Base-by-base conservation (phyloP, 2,329 filamentous ascomycete species). In the Byssoonygena ceratinophila region DNA sequence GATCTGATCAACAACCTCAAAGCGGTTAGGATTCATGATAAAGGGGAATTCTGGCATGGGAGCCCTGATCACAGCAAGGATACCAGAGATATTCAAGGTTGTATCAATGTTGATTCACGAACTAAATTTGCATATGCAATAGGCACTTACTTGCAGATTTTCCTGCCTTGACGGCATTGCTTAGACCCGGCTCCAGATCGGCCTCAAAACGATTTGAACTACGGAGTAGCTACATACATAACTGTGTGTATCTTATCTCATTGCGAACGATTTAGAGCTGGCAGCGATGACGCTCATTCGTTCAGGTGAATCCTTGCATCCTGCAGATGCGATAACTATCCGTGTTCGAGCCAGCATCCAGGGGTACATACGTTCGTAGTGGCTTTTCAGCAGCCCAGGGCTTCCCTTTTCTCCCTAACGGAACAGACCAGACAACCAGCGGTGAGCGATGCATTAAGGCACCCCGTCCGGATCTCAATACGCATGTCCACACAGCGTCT, bases 301-400 rank as follows among this genome's bases (percentile, higher is more conserved):
- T 16, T 44, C 27, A 44, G 18, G 16, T 29, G 16, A 11, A 51
- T 51, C 49, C 39, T 29, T 51, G 40, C 49, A 51, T 44, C 49
- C 34, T 44, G 49, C 49, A 51, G 27, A 22, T 45, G 40, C 7
- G 29, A 44, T 29, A n/a, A n/a, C n/a, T n/a, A 51, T 44, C 49
- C 49, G 45, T 51, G 49, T 18, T n/a, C 34, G 7, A 18, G 31
- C 27, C n/a, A 37, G 40, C 29, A 22, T 37, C 49, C 40, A 45
- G 40, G 49, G 40, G 22, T 27, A 32, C 12, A 36, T n/a, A 46
- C 14, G 16, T 34, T 32, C 46, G 29, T 29, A 34, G 20, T 27
- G 20, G 34, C 46, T 25, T 48, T 48, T 20, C 46, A 11, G 20
- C 20, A 48, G 32, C 12, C 22, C 7, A n/a, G 27, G 4, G 27